Percentiles rank a stretch among this genome's conserved stretches.
These are phyloP conservation scores for Chalciporus piperatus DNA, from an alignment of 768 basidiomycete species.

Conservation along the genomic window DNA sequence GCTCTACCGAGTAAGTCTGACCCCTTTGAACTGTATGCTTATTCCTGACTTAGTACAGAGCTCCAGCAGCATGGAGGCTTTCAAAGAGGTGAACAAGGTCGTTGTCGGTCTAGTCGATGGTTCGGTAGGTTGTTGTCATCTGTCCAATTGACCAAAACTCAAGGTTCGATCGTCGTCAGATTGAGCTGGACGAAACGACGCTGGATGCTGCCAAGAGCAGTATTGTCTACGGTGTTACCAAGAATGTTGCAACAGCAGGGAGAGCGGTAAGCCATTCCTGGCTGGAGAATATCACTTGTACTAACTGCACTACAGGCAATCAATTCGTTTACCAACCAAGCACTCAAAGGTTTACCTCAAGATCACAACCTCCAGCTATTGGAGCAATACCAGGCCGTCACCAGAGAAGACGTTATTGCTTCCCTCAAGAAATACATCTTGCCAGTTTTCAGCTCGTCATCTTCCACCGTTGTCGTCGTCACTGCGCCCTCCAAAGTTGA, in stretches of 20 bases:
- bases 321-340: conserved; percentile 86
- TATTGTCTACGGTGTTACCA: conserved; percentile 81
- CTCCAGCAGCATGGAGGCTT: conserved; percentile 77
- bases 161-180: conserved; percentile 41
- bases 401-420: conserved; percentile 69
- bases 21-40: not conserved
- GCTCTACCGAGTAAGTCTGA: conserved; percentile 65
- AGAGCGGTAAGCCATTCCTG: conserved; percentile 62
- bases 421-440: conserved; percentile 73
- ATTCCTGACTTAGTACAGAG: conserved; percentile 46
- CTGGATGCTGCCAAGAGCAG: conserved; percentile 91
- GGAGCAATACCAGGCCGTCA: conserved; percentile 75
- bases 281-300: not conserved
- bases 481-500: conserved; percentile 80
- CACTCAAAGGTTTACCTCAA: conserved; percentile 78
- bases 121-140: conserved; percentile 47
- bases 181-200: conserved; percentile 73
- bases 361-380: conserved; percentile 75
- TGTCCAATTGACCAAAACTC: not conserved
- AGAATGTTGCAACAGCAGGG: conserved; percentile 79
- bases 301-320: conserved; percentile 51
- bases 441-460: conserved; percentile 76
- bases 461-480: conserved; percentile 78
- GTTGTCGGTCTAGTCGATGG: conserved; percentile 80
- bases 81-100: conserved; percentile 74